Base-by-base conservation (phyloP, 2,329 filamentous ascomycete species). In the Colletotrichum australisinense region DNA sequence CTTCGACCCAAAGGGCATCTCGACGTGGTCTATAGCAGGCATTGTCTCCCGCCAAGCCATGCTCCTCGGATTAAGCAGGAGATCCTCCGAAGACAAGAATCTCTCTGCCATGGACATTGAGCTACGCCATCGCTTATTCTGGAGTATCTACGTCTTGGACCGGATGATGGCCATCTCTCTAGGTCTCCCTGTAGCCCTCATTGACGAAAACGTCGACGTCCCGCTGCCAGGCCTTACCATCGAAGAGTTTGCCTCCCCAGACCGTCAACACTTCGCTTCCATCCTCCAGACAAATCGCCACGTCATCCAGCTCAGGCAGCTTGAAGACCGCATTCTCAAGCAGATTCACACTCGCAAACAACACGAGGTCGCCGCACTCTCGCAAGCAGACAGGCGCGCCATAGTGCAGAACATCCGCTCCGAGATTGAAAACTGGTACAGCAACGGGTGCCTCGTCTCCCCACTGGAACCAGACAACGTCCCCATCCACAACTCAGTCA, bases 391-490 rank as follows among this genome's bases (percentile, higher is more conserved):
- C 67, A 77, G 81, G 4, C 78, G 79, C 11, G 77, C 80, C 38
- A 76, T 82, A 7, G 62, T 83, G 2, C 79, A 80, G 52, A 78
- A 78, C 24, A 78, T 86, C 30, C 80, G 83, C n/a, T 77, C 81
- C n/a, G 80, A 84, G 30, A 85, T 87, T 24, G 85, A 86, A 66
- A 81, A 86, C 71, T 86, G 85, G 84, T 86, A 86, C 73, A 85
- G 81, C 69, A 83, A 81, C 38, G 85, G 85, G 1, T 87, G 84
- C 59, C 81, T 86, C 5, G 79, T 86, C 69, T 84, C 83, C 5
- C 83, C 83, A 1, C 79, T 82, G 60, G 84, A 86, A 58, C 78
- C 81, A 1, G 84, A 86, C 74, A 85, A 86, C 62, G 78, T 86
- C 3, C 82, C 84, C 19, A 85, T 86, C 24, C 85, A 86, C 74